phyloP scores from a whole-genome alignment of 2,329 filamentous ascomycete genomes.

The Botryotinia convoluta region DNA sequence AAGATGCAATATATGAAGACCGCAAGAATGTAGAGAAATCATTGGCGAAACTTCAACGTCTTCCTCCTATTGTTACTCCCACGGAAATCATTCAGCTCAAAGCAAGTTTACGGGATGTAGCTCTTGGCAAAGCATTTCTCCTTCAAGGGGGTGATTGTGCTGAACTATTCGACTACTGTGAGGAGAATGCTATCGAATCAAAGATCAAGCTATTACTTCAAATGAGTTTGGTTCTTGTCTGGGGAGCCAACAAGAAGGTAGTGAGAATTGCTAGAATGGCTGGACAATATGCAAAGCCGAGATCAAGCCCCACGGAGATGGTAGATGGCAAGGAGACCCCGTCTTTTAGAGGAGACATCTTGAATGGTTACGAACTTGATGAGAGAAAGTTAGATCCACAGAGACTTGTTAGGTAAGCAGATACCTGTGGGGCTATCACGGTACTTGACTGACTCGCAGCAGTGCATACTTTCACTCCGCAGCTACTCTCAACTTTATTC shows the following conservation, averaged over 20 bases:
- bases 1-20: slow-evolving; percentile 69
- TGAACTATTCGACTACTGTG: slow-evolving; percentile 96
- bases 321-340: slow-evolving; percentile 78
- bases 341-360: slow-evolving; percentile 91
- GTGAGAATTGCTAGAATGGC: slow-evolving; percentile 95
- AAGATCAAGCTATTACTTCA: slow-evolving; percentile 96
- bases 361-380: slow-evolving; percentile 81
- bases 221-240: slow-evolving; percentile 95
- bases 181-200: slow-evolving; percentile 82
- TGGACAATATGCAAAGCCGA: slow-evolving; percentile 94
- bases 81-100: slow-evolving; percentile 79
- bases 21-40: slow-evolving; percentile 56
- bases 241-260: slow-evolving; percentile 77
- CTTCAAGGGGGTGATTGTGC: slow-evolving; percentile 97
- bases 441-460: slow-evolving; percentile 17
- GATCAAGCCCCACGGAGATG: slow-evolving; percentile 82
- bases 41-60: slow-evolving; percentile 59
- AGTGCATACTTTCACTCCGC: slow-evolving; percentile 95
- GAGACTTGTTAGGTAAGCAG: slow-evolving; percentile 66
- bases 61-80: slow-evolving; percentile 78
- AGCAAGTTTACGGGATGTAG: slow-evolving; percentile 77
- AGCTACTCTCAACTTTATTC: slow-evolving; percentile 89
- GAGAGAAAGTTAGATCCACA: slow-evolving; percentile 78
- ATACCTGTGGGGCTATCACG: not conserved
- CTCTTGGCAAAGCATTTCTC: slow-evolving; percentile 85